These are phyloP conservation scores for Aspergillus steynii DNA, from an alignment of 495 filamentous ascomycete species.

Conservation along the genomic window DNA sequence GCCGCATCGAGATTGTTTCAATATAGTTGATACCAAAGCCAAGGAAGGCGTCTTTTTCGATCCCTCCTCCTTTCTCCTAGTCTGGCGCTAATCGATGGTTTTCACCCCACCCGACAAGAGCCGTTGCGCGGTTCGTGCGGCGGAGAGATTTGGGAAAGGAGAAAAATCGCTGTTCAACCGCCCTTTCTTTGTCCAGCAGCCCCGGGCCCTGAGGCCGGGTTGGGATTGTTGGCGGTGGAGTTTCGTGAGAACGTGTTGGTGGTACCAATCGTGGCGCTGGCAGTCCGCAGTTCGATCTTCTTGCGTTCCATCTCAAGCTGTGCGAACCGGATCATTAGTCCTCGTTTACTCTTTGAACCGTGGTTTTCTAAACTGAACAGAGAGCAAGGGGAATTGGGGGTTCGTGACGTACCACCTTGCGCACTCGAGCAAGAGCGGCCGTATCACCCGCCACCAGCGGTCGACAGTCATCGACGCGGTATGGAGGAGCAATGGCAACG, in stretches of 20 bases:
- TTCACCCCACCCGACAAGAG: conserved; percentile 10
- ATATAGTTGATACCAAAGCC: not conserved
- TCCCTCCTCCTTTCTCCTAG: not conserved
- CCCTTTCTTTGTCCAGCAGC: conserved; percentile 33
- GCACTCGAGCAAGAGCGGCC: conserved; percentile 55
- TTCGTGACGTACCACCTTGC: conserved; percentile 59
- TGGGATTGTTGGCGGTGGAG: conserved; percentile 14
- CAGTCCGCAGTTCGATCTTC: conserved; percentile 50
- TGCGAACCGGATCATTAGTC: conserved; percentile 5
- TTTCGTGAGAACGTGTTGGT: conserved; percentile 36
- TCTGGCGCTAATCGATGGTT: conserved; percentile 4
- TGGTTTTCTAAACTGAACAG: not conserved
- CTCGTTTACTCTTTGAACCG: not conserved
- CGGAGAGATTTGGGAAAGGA: not conserved
- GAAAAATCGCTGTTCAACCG: conserved; percentile 17
- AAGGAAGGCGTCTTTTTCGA: not conserved
- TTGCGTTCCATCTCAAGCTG: conserved; percentile 53
- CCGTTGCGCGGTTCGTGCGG: not conserved
- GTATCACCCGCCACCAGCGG: conserved; percentile 49
- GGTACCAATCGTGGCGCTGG: conserved; percentile 43
- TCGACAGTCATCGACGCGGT: conserved; percentile 59
- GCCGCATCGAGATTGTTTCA: not conserved
- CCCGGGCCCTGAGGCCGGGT: conserved; percentile 22
- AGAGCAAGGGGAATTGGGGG: not conserved
- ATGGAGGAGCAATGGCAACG: conserved; percentile 63